These are phyloP conservation scores for Fusarium brevicatenulatum DNA, from an alignment of 2,329 filamentous ascomycete species.

Conservation along the genomic window DNA sequence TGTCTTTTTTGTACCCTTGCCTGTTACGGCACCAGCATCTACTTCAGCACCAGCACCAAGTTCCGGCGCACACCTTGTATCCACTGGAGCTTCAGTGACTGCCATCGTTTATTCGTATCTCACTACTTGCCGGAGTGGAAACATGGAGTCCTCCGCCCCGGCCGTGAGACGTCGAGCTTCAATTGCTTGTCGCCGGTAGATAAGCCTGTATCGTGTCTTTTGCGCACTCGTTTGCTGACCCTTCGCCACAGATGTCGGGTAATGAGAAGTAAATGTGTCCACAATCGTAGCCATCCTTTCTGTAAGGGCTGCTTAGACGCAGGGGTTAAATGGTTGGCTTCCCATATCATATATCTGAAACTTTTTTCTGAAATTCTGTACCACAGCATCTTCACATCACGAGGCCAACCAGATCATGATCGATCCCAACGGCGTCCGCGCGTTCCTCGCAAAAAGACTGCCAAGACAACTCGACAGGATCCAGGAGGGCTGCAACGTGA, in stretches of 20 bases:
- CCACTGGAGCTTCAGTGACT: background rate
- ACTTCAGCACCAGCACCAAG: background rate
- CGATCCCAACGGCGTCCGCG: slow-evolving; percentile 63
- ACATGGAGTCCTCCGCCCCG: slow-evolving; percentile 22
- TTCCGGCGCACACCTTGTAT: background rate
- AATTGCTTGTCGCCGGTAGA: slow-evolving; percentile 64
- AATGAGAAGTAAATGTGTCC: slow-evolving; percentile 66
- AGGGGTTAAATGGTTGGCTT: slow-evolving; percentile 62
- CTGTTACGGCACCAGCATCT: background rate
- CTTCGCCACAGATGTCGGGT: slow-evolving; percentile 59
- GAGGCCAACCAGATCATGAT: slow-evolving; percentile 64
- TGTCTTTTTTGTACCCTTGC: background rate
- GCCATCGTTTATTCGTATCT: background rate
- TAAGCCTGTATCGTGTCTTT: slow-evolving; percentile 1
- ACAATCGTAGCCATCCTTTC: slow-evolving; percentile 59
- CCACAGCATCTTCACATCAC: slow-evolving; percentile 60
- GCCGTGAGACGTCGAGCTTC: slow-evolving; percentile 60
- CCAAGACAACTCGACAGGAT: slow-evolving; percentile 56
- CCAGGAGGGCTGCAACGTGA: slow-evolving; percentile 51
- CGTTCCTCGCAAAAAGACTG: slow-evolving; percentile 58
- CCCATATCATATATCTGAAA: background rate
- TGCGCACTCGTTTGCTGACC: background rate
- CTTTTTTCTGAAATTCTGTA: slow-evolving; percentile 2
- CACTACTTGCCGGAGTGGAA: slow-evolving; percentile 11
- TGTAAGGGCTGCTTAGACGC: slow-evolving; percentile 64